Evolutionary conservation across 495 filamentous ascomycete species (phyloP), one percentile per base, ranked within the genome.

Genomic region (Talaromyces adpressus): DNA sequence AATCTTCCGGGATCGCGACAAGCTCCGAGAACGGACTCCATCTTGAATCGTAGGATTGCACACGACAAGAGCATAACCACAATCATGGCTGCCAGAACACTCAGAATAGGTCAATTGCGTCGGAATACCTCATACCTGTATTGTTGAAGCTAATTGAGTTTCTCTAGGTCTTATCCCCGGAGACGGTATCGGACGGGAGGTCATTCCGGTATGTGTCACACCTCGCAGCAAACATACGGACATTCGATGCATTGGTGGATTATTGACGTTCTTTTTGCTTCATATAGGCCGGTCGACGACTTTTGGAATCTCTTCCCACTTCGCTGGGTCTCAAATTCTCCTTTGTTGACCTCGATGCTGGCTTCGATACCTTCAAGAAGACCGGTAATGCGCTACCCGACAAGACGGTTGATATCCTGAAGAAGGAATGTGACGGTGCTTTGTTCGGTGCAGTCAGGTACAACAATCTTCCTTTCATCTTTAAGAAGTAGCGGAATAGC

Each of bases 171-270:
- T 98, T 72, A 97, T 98, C 70, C 91, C 94, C 74, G 94, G 94
- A 73, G 94, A 98, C 80, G 94, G 94, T 75, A 98, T 98, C 76
- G 94, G 94, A 74, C 91, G 90, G 71, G 94, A 98, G 79, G 94
- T 98, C 74, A 97, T 98, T 77, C 95, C 95, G 67, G 82, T 84
- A 73, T 64, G 77, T 69, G 30, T 36, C 53, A 20, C 23, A 11
- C 49, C 1, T 6, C 20, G 25, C 2, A 27, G 11, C 20, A 27
- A 52, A 25, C 9, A 29, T 29, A 11, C 27, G 6, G 11, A 54
- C 20, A 47, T 20, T 47, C 4, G 7, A 3, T 47, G 9, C n/a
- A 7, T 18, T 18, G 45, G 5, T 8, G 6, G 2, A 66, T 2
- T 66, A 66, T 65, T 65, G 57, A 39, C 47, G 41, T 53, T 49